Base-by-base conservation (phyloP, 78 protist genomes). In the Dictyostelium brefeldianum region DNA sequence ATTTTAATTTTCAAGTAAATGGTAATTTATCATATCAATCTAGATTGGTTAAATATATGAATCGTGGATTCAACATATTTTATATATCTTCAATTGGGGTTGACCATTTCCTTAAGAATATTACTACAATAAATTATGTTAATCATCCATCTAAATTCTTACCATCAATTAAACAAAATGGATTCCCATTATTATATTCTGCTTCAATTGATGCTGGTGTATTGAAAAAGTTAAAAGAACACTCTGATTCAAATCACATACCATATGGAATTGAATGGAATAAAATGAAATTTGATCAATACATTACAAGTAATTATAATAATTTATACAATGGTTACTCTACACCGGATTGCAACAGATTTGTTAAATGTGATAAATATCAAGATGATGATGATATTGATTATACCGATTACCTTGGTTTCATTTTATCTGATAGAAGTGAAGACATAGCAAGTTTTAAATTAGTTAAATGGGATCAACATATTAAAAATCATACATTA, bases 21-120 rank as follows among this genome's bases (percentile, higher is more conserved):
- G 81, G 74, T 25, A 50, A 53, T 12, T 18, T 1, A 0, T 3
- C 22, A 11, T 83, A 83, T 29, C 79, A 73, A 46, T 36, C 50
- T 14, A 57, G 91, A 3, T 29, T 83, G 1, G 1, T 83, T 17
- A 83, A 83, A 73, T 83, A 83, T 46, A 20, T 73, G 18, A 20
- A 54, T 18, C 62, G 91, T 48, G 91, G 91, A 18, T 83, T 83
- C 22, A 4, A 29, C 14, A 14, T 64, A 17, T 64, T 22, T 29
- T 64, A 64, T 14, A 1, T 64, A 29, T 9, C 89, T 50, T 65
- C 56, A 54, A 47, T 31, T 31, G 29, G 11, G 9, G 22, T 57
- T n/a, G 12, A 57, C 0, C 3, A 57, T 7, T 57, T 57, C 14
- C 14, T 53, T 14, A 53, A 53, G 14, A 0, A 53, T 12, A 12